Evolutionary conservation across 2,329 filamentous ascomycete species (phyloP), one percentile per base, ranked within the genome.

Genomic region (Didymella exigua): DNA sequence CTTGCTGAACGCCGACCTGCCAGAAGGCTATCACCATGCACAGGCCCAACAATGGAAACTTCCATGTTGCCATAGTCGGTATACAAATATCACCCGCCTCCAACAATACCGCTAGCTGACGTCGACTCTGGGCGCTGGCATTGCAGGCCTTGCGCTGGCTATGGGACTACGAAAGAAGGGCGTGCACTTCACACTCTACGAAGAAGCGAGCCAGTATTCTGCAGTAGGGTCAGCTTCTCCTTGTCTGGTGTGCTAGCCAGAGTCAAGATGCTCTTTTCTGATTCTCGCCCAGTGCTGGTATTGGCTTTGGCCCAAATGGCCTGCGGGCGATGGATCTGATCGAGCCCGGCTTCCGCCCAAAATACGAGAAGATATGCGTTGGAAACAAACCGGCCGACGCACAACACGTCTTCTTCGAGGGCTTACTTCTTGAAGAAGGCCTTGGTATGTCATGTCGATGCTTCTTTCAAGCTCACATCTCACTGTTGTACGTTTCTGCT

Each of bases 241-340:
- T 5, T 31, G 18, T 23, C 2, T n/a, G 11, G 3, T 30, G 6
- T 13, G 11, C 16, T 21, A 19, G n/a, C 16, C 40, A 5, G 14
- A 13, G 10, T 11, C 29, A 34, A 10, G 4, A 6, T 19, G 13
- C 5, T 6, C 5, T 27, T 2, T 27, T 29, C 38, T 43, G 14
- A 51, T 18, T 13, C 4, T 14, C 3, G 2, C 19, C 36, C 41
- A 58, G 54, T 30, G 68, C 68, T 5, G 69, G 69, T n/a, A 61
- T 70, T 14, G 67, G 64, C 5, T 58, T 79, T 8, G 77, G 73
- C 0, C 77, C 77, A 6, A 80, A 79, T 61, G 70, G 75, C 5
- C 55, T 79, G 18, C 66, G 66, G 13, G 75, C 77, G 7, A 78
- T 80, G 68, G 74, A 77, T 43, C 62, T 78, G 16, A 77, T 79